Percentiles rank a stretch among this genome's conserved stretches.
Evolutionary conservation across 2,329 filamentous ascomycete species (phyloP).

Genomic region (Mycocentrospora acerina): DNA sequence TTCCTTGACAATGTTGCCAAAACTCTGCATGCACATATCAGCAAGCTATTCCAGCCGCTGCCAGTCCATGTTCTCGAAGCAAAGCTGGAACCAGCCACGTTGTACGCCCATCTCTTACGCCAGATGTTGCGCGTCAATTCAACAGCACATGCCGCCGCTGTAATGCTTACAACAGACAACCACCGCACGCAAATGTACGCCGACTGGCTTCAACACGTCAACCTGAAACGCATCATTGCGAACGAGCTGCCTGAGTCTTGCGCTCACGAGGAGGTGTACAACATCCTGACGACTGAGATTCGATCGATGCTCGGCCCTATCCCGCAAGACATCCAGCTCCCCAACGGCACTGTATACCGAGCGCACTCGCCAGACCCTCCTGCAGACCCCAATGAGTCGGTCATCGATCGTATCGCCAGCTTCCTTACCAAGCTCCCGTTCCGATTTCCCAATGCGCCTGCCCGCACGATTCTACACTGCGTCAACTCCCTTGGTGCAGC

Average conservation of each 20-base stretch:
- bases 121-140: conserved; percentile 89
- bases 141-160: conserved; percentile 89
- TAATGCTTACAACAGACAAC: conserved; percentile 84
- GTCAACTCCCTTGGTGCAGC: conserved; percentile 75
- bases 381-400: conserved; percentile 47
- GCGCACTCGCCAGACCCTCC: conserved; percentile 25
- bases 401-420: conserved; percentile 75
- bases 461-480: conserved; percentile 73
- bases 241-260: conserved; percentile 56
- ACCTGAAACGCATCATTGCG: conserved; percentile 58
- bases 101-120: conserved; percentile 84
- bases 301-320: conserved; percentile 70
- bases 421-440: conserved; percentile 69
- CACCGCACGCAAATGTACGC: conserved; percentile 95
- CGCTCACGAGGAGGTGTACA: conserved; percentile 58
- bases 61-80: conserved; percentile 83
- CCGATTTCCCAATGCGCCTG: conserved; percentile 72
- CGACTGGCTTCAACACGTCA: conserved; percentile 73
- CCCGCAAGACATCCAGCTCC: conserved; percentile 65
- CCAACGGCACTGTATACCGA: conserved; percentile 53
- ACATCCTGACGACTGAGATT: conserved; percentile 61
- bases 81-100: conserved; percentile 82
- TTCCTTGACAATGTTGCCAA: conserved; percentile 86
- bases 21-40: conserved; percentile 76
- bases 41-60: conserved; percentile 80